Evolutionary conservation across 352 stramenopile genomes (phyloP).

Genomic region (Globisporangium nodosum): DNA sequence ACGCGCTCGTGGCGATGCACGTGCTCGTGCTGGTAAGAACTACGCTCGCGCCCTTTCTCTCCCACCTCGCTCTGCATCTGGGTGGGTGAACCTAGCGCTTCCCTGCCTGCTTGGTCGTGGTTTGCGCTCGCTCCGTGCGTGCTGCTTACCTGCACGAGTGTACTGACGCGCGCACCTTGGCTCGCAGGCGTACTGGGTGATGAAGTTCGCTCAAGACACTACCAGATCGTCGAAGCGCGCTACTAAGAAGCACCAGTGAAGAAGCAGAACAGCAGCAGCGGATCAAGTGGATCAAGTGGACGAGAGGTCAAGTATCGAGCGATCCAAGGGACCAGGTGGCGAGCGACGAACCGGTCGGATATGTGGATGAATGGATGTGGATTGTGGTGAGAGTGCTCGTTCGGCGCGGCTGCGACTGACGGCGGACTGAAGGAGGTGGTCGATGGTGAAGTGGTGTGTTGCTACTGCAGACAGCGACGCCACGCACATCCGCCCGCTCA

Average conservation of each 20-base stretch:
- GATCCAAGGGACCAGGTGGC: background rate
- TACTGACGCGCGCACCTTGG: conserved; percentile 1
- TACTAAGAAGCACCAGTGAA: conserved; percentile 65
- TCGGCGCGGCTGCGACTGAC: background rate
- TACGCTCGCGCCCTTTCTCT: conserved; percentile 13
- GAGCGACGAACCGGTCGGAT: background rate
- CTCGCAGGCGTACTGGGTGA: conserved; percentile 52
- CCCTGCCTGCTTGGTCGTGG: background rate
- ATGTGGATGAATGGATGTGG: conserved; percentile 1
- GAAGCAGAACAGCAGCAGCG: background rate
- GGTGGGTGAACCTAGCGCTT: conserved; percentile 8
- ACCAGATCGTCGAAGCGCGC: conserved; percentile 22
- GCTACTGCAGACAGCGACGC: background rate
- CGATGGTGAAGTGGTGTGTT: background rate
- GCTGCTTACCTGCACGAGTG: background rate
- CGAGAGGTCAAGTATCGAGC: background rate
- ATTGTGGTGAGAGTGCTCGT: background rate
- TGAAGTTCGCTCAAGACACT: conserved; percentile 56
- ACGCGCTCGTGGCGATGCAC: conserved; percentile 60
- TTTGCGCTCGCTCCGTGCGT: background rate
- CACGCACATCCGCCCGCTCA: background rate
- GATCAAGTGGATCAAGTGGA: background rate
- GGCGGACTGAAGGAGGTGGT: too few species aligned
- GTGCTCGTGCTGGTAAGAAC: conserved; percentile 59
- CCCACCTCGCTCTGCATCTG: conserved; percentile 12